These are phyloP conservation scores for Backusella sp. DNA, from an alignment of 192 early-diverging fungal genomes.

Conservation along the genomic window DNA sequence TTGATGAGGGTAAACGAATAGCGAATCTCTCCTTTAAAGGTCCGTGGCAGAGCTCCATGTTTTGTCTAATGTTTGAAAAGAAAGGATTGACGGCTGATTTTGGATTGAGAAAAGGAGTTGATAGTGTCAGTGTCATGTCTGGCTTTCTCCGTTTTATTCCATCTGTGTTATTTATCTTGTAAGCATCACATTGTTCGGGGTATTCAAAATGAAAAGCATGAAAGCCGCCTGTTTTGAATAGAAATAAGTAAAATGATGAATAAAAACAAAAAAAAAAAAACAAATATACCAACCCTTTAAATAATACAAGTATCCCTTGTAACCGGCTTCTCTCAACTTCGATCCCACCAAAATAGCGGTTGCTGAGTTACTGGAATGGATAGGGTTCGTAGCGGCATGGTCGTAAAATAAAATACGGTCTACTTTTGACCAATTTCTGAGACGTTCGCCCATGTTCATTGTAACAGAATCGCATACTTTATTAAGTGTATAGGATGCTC, in stretches of 20 bases:
- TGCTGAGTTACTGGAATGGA: not conserved
- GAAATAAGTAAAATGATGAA: not conserved
- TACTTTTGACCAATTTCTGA: constrained; percentile 48
- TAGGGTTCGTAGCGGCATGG: constrained; percentile 42
- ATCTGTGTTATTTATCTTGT: not conserved
- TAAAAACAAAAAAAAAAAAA: not conserved
- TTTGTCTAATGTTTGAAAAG: constrained; percentile 54
- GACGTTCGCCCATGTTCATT: constrained; percentile 19
- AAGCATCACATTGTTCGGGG: constrained; percentile 24
- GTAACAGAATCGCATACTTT: constrained; percentile 49
- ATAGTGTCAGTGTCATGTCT: constrained; percentile 9
- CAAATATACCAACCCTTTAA: constrained; percentile 32
- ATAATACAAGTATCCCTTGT: constrained; percentile 37
- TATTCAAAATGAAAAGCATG: constrained; percentile 24
- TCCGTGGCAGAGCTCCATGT: constrained; percentile 39
- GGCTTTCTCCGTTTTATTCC: not conserved
- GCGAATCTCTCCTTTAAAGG: constrained; percentile 48
- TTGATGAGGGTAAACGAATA: constrained; percentile 36
- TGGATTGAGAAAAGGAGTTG: constrained; percentile 32
- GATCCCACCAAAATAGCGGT: constrained; percentile 24
- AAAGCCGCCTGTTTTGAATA: constrained; percentile 40
- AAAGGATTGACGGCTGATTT: constrained; percentile 41
- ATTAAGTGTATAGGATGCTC: constrained; percentile 56
- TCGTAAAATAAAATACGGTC: constrained; percentile 68
- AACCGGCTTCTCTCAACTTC: constrained; percentile 55